Base-by-base conservation (phyloP, 768 basidiomycete species). In the Mycena chlorophos region DNA sequence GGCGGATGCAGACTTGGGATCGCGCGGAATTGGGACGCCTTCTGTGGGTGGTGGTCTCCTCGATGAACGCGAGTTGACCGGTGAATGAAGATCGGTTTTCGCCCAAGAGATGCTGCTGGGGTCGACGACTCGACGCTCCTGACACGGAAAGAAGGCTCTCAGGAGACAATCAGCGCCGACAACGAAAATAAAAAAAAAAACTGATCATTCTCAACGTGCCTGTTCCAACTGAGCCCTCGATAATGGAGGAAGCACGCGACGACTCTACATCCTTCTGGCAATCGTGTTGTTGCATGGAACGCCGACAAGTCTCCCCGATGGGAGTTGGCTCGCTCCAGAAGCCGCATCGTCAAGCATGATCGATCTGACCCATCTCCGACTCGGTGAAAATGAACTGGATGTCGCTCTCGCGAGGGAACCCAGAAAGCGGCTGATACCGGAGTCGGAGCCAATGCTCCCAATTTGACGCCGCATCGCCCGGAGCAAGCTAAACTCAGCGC, bases 221-320 rank as follows among this genome's bases (percentile, higher is more conserved):
- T 69, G n/a, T n/a, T n/a, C 67, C 66, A 6, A 68, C 65, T 2
- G 67, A 65, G 31, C 61, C 66, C 48, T 75, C 70, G 23, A 74
- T 67, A 13, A 68, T 71, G 8, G 75, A 75, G 1, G 76, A 79
- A 20, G 74, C 70, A 13, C 71, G 61, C 14, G 74, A 75, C 4
- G 77, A 79, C 47, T 75, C 73, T 1, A 81, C 73, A 60, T 83
- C 81, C 64, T n/a, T 81, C 81, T 2, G 80, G 79, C 20, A 84
- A 68, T 22, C 66, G 71, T n/a, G 63, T 69, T 4, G 74, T 72
- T 5, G 75, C 66, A 27, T 75, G 69, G 63, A 80, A 78, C 3
- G 74, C 74, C 10, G 60, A 58, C 49, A 71, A 56, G 29, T 71
- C n/a, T 67, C 38, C 68, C 64, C 49, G 61, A 62, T 6, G 56